A percentile compares a stretch with the other conserved stretches of the same genome.
phyloP scores from a whole-genome alignment of 805 yeast species.

The Wickerhamiella siamensis region DNA sequence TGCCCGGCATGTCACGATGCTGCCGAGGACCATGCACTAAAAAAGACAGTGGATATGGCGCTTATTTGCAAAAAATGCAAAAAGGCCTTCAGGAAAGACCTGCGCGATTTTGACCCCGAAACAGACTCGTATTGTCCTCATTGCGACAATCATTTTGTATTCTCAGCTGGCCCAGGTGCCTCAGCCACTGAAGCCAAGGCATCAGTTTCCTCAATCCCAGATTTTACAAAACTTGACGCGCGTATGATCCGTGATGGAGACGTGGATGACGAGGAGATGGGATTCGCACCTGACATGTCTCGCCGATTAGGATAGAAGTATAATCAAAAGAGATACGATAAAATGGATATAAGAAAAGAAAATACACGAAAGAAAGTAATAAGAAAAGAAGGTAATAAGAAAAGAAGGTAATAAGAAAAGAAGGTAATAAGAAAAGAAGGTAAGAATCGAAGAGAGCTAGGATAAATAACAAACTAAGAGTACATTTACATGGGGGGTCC shows the following conservation, averaged over 20 bases:
- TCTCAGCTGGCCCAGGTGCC: slow-evolving; percentile 5
- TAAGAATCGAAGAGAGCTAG: background rate
- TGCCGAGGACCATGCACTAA: slow-evolving; percentile 21
- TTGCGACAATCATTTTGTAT: slow-evolving; percentile 23
- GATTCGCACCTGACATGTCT: slow-evolving; percentile 13
- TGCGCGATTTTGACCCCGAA: slow-evolving; percentile 23
- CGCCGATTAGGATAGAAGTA: slow-evolving; percentile 13
- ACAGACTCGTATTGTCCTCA: slow-evolving; percentile 25
- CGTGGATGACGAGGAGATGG: slow-evolving; percentile 19
- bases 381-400: background rate
- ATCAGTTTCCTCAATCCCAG: slow-evolving; percentile 9
- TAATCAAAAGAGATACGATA: too few species aligned
- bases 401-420: too few species aligned
- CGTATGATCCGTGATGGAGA: slow-evolving; percentile 24
- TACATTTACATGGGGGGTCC: background rate
- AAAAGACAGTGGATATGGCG: slow-evolving; percentile 22
- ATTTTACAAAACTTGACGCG: slow-evolving; percentile 7
- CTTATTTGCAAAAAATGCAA: slow-evolving; percentile 24
- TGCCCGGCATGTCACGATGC: slow-evolving; percentile 24
- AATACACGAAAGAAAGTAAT: too few species aligned
- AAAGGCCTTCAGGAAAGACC: slow-evolving; percentile 24
- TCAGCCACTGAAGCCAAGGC: slow-evolving; percentile 9
- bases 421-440: background rate
- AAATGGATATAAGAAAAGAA: too few species aligned
- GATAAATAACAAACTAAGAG: too few species aligned